Evolutionary conservation across 371 early-diverging fungal genomes (phyloP).

Genomic region (Mortierella sp.): DNA sequence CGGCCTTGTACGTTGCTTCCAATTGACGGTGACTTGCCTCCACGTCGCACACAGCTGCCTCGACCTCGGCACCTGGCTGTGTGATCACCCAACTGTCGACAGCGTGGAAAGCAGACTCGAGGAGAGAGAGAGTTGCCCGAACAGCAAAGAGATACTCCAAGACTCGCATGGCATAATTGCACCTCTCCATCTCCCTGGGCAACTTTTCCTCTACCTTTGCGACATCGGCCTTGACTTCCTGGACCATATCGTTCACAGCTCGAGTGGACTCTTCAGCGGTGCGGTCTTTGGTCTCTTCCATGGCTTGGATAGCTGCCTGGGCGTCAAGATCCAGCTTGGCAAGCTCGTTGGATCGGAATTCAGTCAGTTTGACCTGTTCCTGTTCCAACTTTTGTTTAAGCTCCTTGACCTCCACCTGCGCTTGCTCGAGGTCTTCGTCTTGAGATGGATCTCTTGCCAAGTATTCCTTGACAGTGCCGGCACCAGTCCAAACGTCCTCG

Average conservation of each 20-base stretch:
- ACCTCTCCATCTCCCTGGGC: conserved; percentile 31
- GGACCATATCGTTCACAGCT: conserved; percentile 22
- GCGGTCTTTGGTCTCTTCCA: conserved; percentile 36
- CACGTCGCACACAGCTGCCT: conserved; percentile 18
- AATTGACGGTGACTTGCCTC: conserved; percentile 23
- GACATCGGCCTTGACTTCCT: conserved; percentile 23
- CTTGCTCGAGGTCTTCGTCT: conserved; percentile 31
- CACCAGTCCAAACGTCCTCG: conserved; percentile 34
- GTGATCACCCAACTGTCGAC: conserved; percentile 35
- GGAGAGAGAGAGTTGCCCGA: conserved; percentile 14
- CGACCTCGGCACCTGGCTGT: conserved; percentile 28
- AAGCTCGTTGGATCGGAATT: conserved; percentile 21
- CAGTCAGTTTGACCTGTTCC: conserved; percentile 27
- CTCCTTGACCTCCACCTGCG: conserved; percentile 10
- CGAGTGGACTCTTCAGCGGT: conserved; percentile 18
- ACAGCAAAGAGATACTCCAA: conserved; percentile 38
- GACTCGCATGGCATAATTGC: conserved; percentile 35
- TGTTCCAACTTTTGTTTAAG: conserved; percentile 30
- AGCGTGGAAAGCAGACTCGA: conserved; percentile 31
- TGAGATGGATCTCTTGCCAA: conserved; percentile 22
- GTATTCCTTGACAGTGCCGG: conserved; percentile 23
- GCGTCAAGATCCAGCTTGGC: conserved; percentile 29
- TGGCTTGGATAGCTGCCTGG: conserved; percentile 16
- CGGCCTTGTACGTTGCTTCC: conserved; percentile 27
- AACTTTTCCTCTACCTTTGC: conserved; percentile 25